Base-by-base conservation (phyloP, 2,329 filamentous ascomycete species). In the Diplodia scrobiculata region DNA sequence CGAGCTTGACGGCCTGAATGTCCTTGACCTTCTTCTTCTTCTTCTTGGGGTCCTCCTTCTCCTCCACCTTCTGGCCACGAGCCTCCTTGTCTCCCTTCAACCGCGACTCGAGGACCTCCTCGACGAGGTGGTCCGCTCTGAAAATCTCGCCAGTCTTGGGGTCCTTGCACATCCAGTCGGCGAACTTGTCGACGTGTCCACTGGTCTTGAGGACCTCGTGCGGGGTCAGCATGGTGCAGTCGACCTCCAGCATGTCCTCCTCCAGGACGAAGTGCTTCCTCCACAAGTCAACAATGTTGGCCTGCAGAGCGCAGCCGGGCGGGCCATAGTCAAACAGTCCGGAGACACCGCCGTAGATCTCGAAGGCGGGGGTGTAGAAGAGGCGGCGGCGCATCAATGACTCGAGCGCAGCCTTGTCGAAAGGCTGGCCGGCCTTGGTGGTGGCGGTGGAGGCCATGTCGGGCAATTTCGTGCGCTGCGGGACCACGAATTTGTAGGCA, bases 151-250 rank as follows among this genome's bases (percentile, higher is more conserved):
- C 95, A 73, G 90, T 97, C 85, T 96, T 96, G 69, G 94, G 92
- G 79, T 99, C 95, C 80, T 96, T 97, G 88, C 91, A 97, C 93
- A 98, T 97, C 91, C 91, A 98, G 79, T 98, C 94, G 79, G 92
- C 91, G 75, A 98, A 98, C 80, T 96, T 96, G 79, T 97, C 94
- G 70, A 98, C 95, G 81, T 99, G 95, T 70, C 95, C 95, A 78
- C 79, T 81, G 2, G 94, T 97, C 85, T 98, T 96, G 75, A 99
- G 86, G 45, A 99, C 91, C 55, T 95, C 91, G 74, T 95, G 88
- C 38, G 95, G 95, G 48, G 95, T 99, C 75, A 99, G 80, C 80
- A 94, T 95, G 47, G 91, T 95, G 82, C 92, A 96, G 81, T 97
- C 93, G 70, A 97, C 88, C 80, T 95, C 91, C 71, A 96, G 86